Evolutionary conservation across 2,329 filamentous ascomycete species (phyloP), one percentile per base, ranked within the genome.

Genomic region (Exophiala bonariae): DNA sequence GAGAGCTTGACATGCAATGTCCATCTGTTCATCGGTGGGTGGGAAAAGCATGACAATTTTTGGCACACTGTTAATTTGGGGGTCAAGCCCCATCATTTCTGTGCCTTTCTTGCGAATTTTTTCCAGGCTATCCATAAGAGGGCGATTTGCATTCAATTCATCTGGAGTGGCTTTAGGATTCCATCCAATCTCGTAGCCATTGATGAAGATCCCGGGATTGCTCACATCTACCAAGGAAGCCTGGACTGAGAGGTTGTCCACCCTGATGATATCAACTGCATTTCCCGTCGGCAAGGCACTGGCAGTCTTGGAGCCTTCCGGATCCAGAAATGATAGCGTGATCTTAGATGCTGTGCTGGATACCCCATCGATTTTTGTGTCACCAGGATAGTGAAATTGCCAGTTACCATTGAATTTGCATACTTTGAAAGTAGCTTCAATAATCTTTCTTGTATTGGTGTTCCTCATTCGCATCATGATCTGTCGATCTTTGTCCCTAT

Each of bases 391-490:
- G 55, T 11, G 51, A 33, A 51, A 56, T 36, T 2, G 72, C 67
- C 2, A 49, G 17, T 6, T 9, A 5, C 52, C 49, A 26, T 45
- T 41, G 28, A 16, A 26, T 4, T 10, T 18, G 34, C 26, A 39
- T 2, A 83, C 71, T 0, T 70, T 66, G 54, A 87, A 86, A 0
- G 69, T 76, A 1, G 79, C 74, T 33, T 77, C 66, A 47, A 87
- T 80, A 19, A 83, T 63, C 60, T 87, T 87, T 14, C 68, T 67
- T 0, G 86, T 89, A 57, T 89, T 89, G 1, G 84, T 88, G 62
- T 90, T 89, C 58, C 77, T 74, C 30, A 89, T 80, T 44, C 77
- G 71, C 10, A 89, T 76, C 0, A 69, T 77, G 2, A 72, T 68
- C 37, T 43, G 37, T n/a, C 32, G 32, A 34, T 34, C 32, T n/a